Percentiles rank a stretch among this genome's conserved stretches.
Evolutionary conservation across 768 basidiomycete genomes (phyloP).

Genomic region (Mycena galericulata): DNA sequence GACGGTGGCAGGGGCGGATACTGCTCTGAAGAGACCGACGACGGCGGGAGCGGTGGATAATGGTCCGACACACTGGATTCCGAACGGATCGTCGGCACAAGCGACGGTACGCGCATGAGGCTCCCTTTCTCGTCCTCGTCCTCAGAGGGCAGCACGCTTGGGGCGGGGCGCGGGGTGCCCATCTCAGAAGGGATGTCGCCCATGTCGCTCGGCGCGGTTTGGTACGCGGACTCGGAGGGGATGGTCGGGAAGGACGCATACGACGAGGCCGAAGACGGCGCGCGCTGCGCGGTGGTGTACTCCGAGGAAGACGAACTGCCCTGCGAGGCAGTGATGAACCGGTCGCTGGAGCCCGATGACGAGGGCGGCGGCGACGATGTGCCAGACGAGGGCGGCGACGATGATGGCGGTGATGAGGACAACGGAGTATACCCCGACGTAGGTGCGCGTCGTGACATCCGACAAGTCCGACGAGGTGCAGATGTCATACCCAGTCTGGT

Average conservation of each 20-base stretch:
- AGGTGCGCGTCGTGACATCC: slow-evolving; percentile 49
- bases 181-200: slow-evolving; percentile 57
- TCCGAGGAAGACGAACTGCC: slow-evolving; percentile 53
- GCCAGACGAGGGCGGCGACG: slow-evolving; percentile 34
- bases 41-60: slow-evolving; percentile 57
- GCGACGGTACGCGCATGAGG: slow-evolving; percentile 32
- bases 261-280: slow-evolving; percentile 60
- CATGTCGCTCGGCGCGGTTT: slow-evolving; percentile 49
- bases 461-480: slow-evolving; percentile 65
- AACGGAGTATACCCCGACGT: slow-evolving; percentile 45
- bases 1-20: slow-evolving; percentile 51
- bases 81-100: slow-evolving; percentile 32
- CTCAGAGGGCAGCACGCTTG: slow-evolving; percentile 47
- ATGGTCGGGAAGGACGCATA: slow-evolving; percentile 71
- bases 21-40: slow-evolving; percentile 35
- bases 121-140: slow-evolving; percentile 36
- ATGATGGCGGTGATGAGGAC: slow-evolving; percentile 19
- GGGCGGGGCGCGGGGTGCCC: slow-evolving; percentile 56
- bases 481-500: slow-evolving; percentile 66
- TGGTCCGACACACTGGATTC: slow-evolving; percentile 31
- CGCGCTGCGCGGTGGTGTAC: slow-evolving; percentile 54
- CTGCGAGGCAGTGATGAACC: slow-evolving; percentile 58
- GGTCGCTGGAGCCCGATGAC: slow-evolving; percentile 48
- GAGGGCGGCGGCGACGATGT: slow-evolving; percentile 50
- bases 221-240: slow-evolving; percentile 64